phyloP scores from a whole-genome alignment of 148 eudicot genomes.

The Beta vulgaris region DNA sequence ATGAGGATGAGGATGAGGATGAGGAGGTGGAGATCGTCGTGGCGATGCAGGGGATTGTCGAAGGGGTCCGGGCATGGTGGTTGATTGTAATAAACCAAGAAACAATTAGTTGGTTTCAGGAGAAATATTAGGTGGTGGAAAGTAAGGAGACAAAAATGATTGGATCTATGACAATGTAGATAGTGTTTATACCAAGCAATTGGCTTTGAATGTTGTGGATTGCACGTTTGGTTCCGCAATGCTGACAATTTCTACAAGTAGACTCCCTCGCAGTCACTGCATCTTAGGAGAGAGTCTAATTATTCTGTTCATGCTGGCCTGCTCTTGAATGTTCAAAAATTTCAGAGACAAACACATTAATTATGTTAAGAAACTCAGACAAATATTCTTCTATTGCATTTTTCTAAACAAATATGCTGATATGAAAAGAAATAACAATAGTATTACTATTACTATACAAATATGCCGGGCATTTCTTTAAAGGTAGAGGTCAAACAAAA shows the following conservation, averaged over 20 bases:
- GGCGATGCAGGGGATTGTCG: conserved; percentile 37
- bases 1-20: conserved; percentile 24
- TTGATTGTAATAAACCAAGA: not conserved
- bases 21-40: conserved; percentile 19
- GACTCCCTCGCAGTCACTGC: not conserved
- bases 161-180: not conserved
- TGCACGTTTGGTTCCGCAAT: conserved; percentile 28
- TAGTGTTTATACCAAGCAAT: not conserved
- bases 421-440: not conserved
- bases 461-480: too few relatives aligned
- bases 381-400: not conserved
- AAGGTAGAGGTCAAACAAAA: conserved; percentile 10
- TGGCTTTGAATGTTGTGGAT: conserved; percentile 25
- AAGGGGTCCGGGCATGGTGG: conserved; percentile 36
- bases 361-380: not conserved
- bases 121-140: not conserved
- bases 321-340: not conserved
- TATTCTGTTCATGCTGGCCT: conserved; percentile 4
- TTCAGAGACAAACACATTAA: not conserved
- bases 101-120: not conserved
- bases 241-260: not conserved
- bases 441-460: not conserved
- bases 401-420: not conserved
- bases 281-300: not conserved
- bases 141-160: not conserved